A percentile compares a stretch with the other conserved stretches of the same genome.
Conservation (phyloP, 1,284 basidiomycete species). For the Cryptococcus deneoformans region DNA sequence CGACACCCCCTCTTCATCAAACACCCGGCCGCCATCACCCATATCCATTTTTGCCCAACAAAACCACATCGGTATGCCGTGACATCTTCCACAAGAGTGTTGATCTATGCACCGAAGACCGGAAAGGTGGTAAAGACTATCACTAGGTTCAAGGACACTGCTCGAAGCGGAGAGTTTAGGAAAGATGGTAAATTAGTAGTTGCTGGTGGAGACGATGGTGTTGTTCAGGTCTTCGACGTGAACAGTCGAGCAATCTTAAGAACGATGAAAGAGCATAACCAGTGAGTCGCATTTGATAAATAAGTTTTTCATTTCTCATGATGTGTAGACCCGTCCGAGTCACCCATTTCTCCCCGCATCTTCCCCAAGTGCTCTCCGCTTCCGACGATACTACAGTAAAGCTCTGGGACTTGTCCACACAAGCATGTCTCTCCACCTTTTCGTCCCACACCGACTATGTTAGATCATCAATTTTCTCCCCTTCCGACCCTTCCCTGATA, state of each 20-base stretch:
- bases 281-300: conserved; percentile 50
- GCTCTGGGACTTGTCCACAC: conserved; percentile 94
- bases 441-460: conserved; percentile 91
- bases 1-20: conserved; percentile 61
- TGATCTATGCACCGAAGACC: conserved; percentile 94
- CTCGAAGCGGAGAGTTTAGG: conserved; percentile 80
- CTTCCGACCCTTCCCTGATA: conserved; percentile 77
- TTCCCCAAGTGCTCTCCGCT: conserved; percentile 85
- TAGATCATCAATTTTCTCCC: conserved; percentile 81
- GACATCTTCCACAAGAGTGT: conserved; percentile 87
- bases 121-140: conserved; percentile 96
- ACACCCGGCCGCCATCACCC: conserved; percentile 90
- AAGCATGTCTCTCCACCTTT: conserved; percentile 75
- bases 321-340: conserved; percentile 75
- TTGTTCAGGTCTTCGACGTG: conserved; percentile 97
- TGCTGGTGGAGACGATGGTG: conserved; percentile 90
- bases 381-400: conserved; percentile 95
- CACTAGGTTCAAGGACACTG: conserved; percentile 94
- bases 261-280: conserved; percentile 87
- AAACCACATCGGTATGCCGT: conserved; percentile 93
- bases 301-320: not conserved
- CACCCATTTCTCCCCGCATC: conserved; percentile 80
- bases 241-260: conserved; percentile 91
- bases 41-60: conserved; percentile 79
- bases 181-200: conserved; percentile 92